Evolutionary conservation across 345 rosid species (phyloP).

Genomic region (Melastoma malabathricum): DNA sequence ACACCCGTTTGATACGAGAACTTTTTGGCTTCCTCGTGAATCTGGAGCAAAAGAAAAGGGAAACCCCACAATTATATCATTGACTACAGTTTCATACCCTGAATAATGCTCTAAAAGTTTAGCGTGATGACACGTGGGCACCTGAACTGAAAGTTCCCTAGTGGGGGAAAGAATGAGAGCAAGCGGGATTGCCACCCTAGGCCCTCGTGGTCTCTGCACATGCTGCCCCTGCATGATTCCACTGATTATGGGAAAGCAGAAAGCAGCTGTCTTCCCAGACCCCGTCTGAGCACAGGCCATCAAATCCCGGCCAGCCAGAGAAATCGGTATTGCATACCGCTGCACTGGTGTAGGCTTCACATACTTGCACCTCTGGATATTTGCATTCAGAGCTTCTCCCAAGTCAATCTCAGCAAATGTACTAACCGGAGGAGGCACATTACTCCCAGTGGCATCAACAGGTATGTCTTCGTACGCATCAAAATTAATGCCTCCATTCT

Average conservation of each 20-base stretch:
- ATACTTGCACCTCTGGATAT: slow-evolving; percentile 49
- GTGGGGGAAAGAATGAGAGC: slow-evolving; percentile 99
- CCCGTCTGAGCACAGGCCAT: slow-evolving; percentile 69
- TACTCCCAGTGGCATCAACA: slow-evolving; percentile 41
- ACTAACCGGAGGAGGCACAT: slow-evolving; percentile 42
- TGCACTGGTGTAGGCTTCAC: slow-evolving; percentile 54
- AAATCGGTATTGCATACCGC: slow-evolving; percentile 46
- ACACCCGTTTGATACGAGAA: slow-evolving; percentile 97
- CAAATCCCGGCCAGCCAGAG: slow-evolving; percentile 37
- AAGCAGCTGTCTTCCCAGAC: slow-evolving; percentile 13
- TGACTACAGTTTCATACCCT: too few species aligned
- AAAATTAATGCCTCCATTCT: slow-evolving; percentile 39
- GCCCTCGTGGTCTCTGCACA: slow-evolving; percentile 36
- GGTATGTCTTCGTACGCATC: slow-evolving; percentile 59
- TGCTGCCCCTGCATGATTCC: slow-evolving; percentile 41
- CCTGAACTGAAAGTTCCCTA: slow-evolving; percentile 91
- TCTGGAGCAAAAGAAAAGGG: slow-evolving; percentile 32
- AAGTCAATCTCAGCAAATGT: slow-evolving; percentile 51
- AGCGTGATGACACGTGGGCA: neutral
- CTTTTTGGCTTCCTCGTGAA: slow-evolving; percentile 89
- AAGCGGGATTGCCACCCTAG: slow-evolving; percentile 19
- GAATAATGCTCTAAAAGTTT: neutral
- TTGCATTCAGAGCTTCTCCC: slow-evolving; percentile 35
- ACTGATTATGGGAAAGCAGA: slow-evolving; percentile 48
- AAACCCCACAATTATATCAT: neutral